Evolutionary conservation across 139 green algal species (phyloP).

Genomic region (Penium margaritaceum): DNA sequence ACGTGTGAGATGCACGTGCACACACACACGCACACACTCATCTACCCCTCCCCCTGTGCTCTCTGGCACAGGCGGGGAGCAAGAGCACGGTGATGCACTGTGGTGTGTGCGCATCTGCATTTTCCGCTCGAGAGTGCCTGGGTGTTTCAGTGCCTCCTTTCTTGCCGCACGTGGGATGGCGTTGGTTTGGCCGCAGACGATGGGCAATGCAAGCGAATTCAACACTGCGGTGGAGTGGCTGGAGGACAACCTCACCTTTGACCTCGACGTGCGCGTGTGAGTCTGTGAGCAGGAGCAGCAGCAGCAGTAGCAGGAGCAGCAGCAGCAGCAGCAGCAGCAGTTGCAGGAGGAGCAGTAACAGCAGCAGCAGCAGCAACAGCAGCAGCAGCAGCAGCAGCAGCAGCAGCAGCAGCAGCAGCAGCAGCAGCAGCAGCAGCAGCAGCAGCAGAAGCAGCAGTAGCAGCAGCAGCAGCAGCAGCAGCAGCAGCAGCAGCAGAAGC

Average conservation of each 20-base stretch:
- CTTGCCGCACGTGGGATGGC: too few relatives aligned
- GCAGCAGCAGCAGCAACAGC: not conserved
- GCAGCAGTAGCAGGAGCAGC: not conserved
- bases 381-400: not conserved
- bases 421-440: not conserved
- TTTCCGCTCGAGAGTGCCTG: too few relatives aligned
- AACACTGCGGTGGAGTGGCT: constrained; percentile 26
- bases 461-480: too few relatives aligned
- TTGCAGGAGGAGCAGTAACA: not conserved
- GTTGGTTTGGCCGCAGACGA: too few relatives aligned
- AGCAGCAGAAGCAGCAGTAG: too few relatives aligned
- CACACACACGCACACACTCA: too few relatives aligned
- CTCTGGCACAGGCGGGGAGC: too few relatives aligned
- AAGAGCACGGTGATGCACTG: too few relatives aligned
- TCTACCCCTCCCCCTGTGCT: too few relatives aligned
- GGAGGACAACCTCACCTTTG: constrained; percentile 32
- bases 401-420: not conserved
- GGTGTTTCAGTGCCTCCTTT: too few relatives aligned
- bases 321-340: not conserved
- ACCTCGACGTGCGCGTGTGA: constrained; percentile 41
- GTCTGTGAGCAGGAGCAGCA: not conserved
- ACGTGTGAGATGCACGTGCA: too few relatives aligned
- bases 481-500: not conserved
- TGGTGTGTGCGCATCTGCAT: too few relatives aligned
- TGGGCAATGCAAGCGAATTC: constrained; percentile 40